Evolutionary conservation across 371 early-diverging fungal species (phyloP).

Genomic region (Encephalitozoon romaleae): DNA sequence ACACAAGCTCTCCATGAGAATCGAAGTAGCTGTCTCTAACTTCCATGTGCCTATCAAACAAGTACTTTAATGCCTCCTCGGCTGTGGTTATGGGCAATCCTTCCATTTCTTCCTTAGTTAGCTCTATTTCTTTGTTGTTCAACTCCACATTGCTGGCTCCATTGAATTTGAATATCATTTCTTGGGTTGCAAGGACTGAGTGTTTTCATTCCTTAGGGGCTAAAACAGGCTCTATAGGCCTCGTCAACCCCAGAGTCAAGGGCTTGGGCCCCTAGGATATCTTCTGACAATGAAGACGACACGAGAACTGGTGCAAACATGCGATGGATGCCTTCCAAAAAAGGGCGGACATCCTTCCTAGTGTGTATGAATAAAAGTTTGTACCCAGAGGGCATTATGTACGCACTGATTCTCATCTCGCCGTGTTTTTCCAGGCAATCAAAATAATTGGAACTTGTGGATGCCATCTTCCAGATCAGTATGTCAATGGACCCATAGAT

Average conservation of each 20-base stretch:
- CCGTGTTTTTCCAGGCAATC: constrained; percentile 7
- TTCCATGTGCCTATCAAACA: neutral
- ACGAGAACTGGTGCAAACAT: neutral
- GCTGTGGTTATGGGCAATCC: neutral
- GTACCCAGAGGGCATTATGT: constrained; percentile 12
- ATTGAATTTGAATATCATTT: constrained; percentile 38
- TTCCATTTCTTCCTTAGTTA: neutral
- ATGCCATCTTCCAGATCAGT: neutral
- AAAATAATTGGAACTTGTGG: neutral
- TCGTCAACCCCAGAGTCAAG: neutral
- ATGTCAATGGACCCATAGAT: constrained; percentile 24
- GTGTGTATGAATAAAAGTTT: constrained; percentile 12
- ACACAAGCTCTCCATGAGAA: neutral
- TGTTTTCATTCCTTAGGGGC: neutral
- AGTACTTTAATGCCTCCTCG: constrained; percentile 12
- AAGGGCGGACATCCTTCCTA: neutral
- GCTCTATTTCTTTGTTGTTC: constrained; percentile 6
- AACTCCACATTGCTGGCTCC: constrained; percentile 19
- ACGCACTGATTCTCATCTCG: constrained; percentile 6
- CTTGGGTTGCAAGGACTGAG: neutral
- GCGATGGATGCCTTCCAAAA: neutral
- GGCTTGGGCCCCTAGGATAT: neutral
- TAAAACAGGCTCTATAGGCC: neutral
- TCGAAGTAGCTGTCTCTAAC: constrained; percentile 14
- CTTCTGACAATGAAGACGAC: neutral